phyloP scores from a whole-genome alignment of 306 rosid genomes.

The Hippophae tibetana region DNA sequence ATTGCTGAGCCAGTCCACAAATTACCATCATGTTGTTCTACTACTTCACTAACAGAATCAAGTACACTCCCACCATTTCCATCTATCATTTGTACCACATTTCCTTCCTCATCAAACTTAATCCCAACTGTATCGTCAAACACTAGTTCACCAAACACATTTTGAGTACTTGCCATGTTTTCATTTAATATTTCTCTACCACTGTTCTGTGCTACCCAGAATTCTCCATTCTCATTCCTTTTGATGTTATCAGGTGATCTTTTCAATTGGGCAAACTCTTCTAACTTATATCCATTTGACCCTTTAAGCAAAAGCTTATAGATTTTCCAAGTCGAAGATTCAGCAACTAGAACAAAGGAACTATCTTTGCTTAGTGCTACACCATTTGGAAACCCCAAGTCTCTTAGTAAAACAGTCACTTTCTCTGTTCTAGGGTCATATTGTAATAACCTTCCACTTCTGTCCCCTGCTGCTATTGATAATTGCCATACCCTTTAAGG shows the following conservation, averaged over 20 bases:
- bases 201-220: constrained; percentile 49
- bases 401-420: constrained; percentile 30
- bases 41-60: constrained; percentile 48
- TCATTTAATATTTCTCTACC: constrained; percentile 20
- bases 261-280: constrained; percentile 24
- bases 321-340: constrained; percentile 17
- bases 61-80: constrained; percentile 30
- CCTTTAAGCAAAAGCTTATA: constrained; percentile 30
- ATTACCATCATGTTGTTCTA: constrained; percentile 32
- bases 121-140: constrained; percentile 35
- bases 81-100: constrained; percentile 26
- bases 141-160: no score
- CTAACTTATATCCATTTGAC: constrained; percentile 1
- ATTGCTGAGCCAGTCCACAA: constrained; percentile 53
- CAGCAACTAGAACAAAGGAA: constrained; percentile 39
- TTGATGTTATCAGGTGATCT: constrained; percentile 53
- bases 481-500: constrained; percentile 24
- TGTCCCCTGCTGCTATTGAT: constrained; percentile 32
- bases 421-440: constrained; percentile 34
- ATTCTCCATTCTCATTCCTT: constrained; percentile 28
- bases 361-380: constrained; percentile 50
- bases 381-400: constrained; percentile 51
- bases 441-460: constrained; percentile 44
- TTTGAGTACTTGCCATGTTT: background rate
- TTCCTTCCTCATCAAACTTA: constrained; percentile 36